Conservation (phyloP, 306 rosid species). For the Vachellia pachyceras region DNA sequence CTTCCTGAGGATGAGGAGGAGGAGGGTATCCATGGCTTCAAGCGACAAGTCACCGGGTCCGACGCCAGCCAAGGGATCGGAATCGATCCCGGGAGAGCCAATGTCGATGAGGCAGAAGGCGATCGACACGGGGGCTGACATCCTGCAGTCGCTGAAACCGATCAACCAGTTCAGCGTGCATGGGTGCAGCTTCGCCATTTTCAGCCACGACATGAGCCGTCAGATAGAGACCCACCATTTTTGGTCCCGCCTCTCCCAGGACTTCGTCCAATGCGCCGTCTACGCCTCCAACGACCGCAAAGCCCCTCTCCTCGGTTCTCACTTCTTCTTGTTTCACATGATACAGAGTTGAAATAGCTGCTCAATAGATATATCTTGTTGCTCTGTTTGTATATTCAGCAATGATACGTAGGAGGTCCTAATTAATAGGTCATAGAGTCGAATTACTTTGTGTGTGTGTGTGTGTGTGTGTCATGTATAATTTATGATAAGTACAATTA, state of each 20-base stretch:
- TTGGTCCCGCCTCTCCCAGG: constrained; percentile 58
- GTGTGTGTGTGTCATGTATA: not conserved
- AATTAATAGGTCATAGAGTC: not conserved
- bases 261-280: constrained; percentile 79
- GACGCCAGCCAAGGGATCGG: constrained; percentile 22
- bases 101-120: constrained; percentile 56
- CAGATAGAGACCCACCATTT: constrained; percentile 81
- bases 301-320: constrained; percentile 49
- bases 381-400: no score
- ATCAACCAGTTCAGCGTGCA: constrained; percentile 66
- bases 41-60: constrained; percentile 44
- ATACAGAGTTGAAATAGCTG: no score
- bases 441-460: not conserved
- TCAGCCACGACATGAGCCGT: constrained; percentile 71
- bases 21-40: constrained; percentile 45
- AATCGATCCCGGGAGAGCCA: constrained; percentile 42
- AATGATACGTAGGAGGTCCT: no score
- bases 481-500: not conserved
- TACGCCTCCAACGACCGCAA: constrained; percentile 60
- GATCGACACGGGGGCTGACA: constrained; percentile 63
- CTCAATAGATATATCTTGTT: no score
- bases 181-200: constrained; percentile 72
- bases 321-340: not conserved
- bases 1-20: not conserved
- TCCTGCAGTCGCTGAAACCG: constrained; percentile 72